Conservation (phyloP, 2,329 filamentous ascomycete species). For the Colletotrichum melonis region DNA sequence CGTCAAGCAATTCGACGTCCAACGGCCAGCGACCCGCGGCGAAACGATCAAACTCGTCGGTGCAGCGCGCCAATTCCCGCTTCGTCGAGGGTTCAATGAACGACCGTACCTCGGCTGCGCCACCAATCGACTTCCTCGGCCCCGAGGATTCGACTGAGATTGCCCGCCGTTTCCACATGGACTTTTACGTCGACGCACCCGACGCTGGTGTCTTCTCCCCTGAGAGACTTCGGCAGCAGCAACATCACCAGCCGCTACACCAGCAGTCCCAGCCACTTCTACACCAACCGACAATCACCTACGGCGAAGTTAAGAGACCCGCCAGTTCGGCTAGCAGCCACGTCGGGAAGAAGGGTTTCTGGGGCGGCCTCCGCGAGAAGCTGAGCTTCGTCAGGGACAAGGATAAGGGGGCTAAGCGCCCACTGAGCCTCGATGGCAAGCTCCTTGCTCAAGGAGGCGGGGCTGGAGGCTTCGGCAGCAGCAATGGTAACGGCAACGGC, state of each 20-base stretch:
- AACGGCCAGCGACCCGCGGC: slow-evolving; percentile 23
- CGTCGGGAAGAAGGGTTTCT: slow-evolving; percentile 42
- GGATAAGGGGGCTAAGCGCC: slow-evolving; percentile 36
- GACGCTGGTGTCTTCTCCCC: slow-evolving; percentile 34
- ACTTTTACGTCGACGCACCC: slow-evolving; percentile 37
- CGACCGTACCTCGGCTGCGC: slow-evolving; percentile 78
- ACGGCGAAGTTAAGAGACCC: slow-evolving; percentile 33
- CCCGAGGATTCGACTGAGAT: slow-evolving; percentile 44
- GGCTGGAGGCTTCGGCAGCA: slow-evolving; percentile 13
- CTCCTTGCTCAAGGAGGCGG: slow-evolving; percentile 25
- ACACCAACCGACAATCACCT: slow-evolving; percentile 26
- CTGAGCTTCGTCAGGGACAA: slow-evolving; percentile 39
- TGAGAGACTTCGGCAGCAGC: slow-evolving; percentile 29
- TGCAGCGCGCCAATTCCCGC: slow-evolving; percentile 46
- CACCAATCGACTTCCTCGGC: slow-evolving; percentile 75
- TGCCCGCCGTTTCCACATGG: slow-evolving; percentile 40
- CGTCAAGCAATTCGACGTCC: neutral
- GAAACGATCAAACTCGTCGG: slow-evolving; percentile 28
- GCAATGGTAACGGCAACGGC: neutral
- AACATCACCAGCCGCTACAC: slow-evolving; percentile 23
- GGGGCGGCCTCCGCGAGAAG: slow-evolving; percentile 43
- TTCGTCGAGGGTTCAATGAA: slow-evolving; percentile 89
- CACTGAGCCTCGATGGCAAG: slow-evolving; percentile 37
- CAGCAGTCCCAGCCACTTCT: slow-evolving; percentile 21
- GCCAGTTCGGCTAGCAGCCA: slow-evolving; percentile 34